phyloP scores from a whole-genome alignment of 2,329 filamentous ascomycete species.

The Calonectria hawksworthii region DNA sequence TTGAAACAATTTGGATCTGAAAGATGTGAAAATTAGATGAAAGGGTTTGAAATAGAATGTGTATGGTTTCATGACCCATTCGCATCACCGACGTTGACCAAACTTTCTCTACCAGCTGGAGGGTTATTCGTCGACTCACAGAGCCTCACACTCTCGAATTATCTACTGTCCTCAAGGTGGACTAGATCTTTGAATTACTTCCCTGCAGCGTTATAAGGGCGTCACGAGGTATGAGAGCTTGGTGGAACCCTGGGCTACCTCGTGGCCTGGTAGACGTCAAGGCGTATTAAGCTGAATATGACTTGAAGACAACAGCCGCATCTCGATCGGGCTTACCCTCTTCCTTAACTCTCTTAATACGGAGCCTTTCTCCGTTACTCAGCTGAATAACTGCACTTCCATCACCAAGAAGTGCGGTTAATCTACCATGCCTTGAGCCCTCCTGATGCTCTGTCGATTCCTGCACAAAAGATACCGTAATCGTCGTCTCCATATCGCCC shows the following conservation, averaged over 20 bases:
- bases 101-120: background rate
- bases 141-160: background rate
- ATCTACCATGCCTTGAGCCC: slow-evolving; percentile 16
- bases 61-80: background rate
- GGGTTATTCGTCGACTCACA: background rate
- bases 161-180: background rate
- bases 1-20: background rate
- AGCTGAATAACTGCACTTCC: slow-evolving; percentile 43
- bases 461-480: slow-evolving; percentile 37
- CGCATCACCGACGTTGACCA: background rate
- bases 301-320: slow-evolving; percentile 43
- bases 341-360: slow-evolving; percentile 50
- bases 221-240: background rate
- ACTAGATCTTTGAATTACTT: background rate
- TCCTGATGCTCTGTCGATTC: slow-evolving; percentile 7
- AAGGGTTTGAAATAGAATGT: background rate
- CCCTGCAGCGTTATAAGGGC: background rate
- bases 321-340: slow-evolving; percentile 49
- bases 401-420: slow-evolving; percentile 27
- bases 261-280: background rate
- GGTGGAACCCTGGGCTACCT: background rate
- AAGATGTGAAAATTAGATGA: background rate
- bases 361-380: slow-evolving; percentile 38
- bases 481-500: slow-evolving; percentile 3
- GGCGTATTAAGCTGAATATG: slow-evolving; percentile 16